These are phyloP conservation scores for Fusarium proliferatum DNA, from an alignment of 2,329 filamentous ascomycete genomes.

Conservation along the genomic window DNA sequence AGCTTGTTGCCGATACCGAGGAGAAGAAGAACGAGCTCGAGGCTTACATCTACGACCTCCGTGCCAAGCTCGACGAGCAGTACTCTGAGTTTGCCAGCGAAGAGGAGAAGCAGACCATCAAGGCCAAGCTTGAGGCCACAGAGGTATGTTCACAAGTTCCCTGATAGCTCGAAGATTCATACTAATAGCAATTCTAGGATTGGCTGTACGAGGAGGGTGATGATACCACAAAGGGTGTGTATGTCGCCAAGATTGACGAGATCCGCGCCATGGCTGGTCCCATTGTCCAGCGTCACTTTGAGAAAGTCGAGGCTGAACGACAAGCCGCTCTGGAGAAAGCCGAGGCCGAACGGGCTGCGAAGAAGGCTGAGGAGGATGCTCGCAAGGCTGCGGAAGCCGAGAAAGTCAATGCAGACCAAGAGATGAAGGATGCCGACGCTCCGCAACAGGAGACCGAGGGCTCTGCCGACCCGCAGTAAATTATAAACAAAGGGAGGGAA, in stretches of 20 bases:
- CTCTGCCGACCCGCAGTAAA: conserved; percentile 52
- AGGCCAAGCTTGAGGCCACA: conserved; percentile 81
- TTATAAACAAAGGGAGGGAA: conserved; percentile 3
- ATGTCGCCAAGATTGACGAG: conserved; percentile 95
- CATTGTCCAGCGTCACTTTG: conserved; percentile 93
- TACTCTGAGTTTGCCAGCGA: conserved; percentile 91
- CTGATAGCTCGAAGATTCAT: neutral
- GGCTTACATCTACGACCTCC: conserved; percentile 95
- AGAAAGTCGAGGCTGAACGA: conserved; percentile 90
- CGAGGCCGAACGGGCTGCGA: conserved; percentile 82
- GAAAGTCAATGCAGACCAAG: conserved; percentile 66
- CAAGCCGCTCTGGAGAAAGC: conserved; percentile 79
- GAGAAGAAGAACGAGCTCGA: conserved; percentile 99
- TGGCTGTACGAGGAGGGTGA: conserved; percentile 99
- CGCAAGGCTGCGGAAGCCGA: conserved; percentile 65
- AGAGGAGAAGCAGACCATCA: conserved; percentile 90
- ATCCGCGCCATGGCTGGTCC: conserved; percentile 91
- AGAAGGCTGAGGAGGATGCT: conserved; percentile 71
- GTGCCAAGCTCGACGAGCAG: conserved; percentile 92
- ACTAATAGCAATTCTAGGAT: conserved; percentile 69
- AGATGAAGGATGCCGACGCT: conserved; percentile 72
- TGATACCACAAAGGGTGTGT: conserved; percentile 92
- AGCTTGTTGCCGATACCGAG: conserved; percentile 96
- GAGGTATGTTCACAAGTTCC: conserved; percentile 74
- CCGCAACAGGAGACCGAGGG: conserved; percentile 63